phyloP scores from a whole-genome alignment of 805 yeast species.

The Starmerella sp. region DNA sequence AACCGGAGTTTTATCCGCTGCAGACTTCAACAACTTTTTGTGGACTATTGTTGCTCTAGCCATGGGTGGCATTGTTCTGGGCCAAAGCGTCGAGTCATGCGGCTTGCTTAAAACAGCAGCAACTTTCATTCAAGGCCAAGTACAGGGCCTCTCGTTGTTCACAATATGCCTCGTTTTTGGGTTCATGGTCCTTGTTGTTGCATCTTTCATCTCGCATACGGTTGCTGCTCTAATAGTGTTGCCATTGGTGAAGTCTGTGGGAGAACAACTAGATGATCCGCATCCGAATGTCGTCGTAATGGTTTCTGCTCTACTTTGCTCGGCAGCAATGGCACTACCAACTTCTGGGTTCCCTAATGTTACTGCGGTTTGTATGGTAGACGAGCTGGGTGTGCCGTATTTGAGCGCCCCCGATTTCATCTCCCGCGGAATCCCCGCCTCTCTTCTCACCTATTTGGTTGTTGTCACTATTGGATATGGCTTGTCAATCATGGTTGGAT shows the following conservation, averaged over 20 bases:
- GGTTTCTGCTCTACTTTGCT: slow-evolving; percentile 57
- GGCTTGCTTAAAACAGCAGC: slow-evolving; percentile 80
- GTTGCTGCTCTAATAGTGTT: slow-evolving; percentile 91
- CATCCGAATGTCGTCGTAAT: slow-evolving; percentile 75
- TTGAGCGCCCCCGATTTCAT: slow-evolving; percentile 78
- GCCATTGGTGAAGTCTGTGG: slow-evolving; percentile 84
- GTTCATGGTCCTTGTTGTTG: slow-evolving; percentile 64
- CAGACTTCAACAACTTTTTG: slow-evolving; percentile 88
- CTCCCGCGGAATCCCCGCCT: slow-evolving; percentile 81
- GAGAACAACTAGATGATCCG: slow-evolving; percentile 47
- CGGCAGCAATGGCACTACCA: slow-evolving; percentile 95
- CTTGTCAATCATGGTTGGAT: slow-evolving; percentile 49
- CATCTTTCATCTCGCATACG: slow-evolving; percentile 93
- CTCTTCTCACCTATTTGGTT: slow-evolving; percentile 59
- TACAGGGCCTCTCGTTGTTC: slow-evolving; percentile 59
- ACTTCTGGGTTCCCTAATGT: slow-evolving; percentile 97
- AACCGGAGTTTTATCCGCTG: slow-evolving; percentile 72
- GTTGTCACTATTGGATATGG: slow-evolving; percentile 72
- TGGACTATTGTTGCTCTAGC: slow-evolving; percentile 95
- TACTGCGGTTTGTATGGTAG: slow-evolving; percentile 89
- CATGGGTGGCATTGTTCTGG: slow-evolving; percentile 95
- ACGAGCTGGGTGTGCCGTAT: slow-evolving; percentile 84
- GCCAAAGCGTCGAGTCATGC: slow-evolving; percentile 87
- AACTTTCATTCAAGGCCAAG: slow-evolving; percentile 46
- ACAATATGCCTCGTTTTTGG: slow-evolving; percentile 73